Evolutionary conservation across 352 stramenopile genomes (phyloP), one percentile per base, ranked within the genome.

Genomic region (Thraustochytrium striatum): DNA sequence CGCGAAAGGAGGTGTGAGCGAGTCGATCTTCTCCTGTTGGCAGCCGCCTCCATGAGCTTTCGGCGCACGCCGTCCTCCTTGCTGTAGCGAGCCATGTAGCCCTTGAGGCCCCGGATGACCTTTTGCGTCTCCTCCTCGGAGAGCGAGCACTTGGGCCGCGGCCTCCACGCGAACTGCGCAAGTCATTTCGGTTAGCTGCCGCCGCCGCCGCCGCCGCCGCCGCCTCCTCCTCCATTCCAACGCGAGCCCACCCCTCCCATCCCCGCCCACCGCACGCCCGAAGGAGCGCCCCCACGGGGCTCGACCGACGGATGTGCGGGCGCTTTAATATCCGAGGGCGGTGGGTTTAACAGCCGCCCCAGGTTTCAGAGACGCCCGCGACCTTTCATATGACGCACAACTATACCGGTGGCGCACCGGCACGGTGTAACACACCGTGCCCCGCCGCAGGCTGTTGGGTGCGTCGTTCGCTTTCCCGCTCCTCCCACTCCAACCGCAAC

Each of bases 71-170:
- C 65, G 52, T 75, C 65, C 2, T 75, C 65, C 52, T 75, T 75
- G 65, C 41, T 33, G 52, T 39, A 75, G 65, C 65, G 65, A 70
- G 65, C 44, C 65, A 75, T 81, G 85, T 98, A 99, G 87, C 98
- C 98, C 75, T 96, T 97, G 57, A 98, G 87, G 84, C 98, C 97
- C 84, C 97, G 97, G 52, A 98, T 89, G 65, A 97, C 89, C 28
- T 98, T 90, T 57, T 89, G 89, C 84, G 96, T 95, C 82, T 99
- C 88, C 3, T 87, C 87, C 65, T 97, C 93, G 41, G 89, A 93
- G 35, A 98, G 88, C 39, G 99, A 84, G 55, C 89, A 95, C 82
- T 93, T 91, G n/a, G 92, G 92, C 19, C 95, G 90, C 47, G 95
- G 95, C 57, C 96, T 82, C 91, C 91, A 96, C 79, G 86, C 55